Evolutionary conservation across 2,329 filamentous ascomycete species (phyloP).

Genomic region (Zymoseptoria tritici): DNA sequence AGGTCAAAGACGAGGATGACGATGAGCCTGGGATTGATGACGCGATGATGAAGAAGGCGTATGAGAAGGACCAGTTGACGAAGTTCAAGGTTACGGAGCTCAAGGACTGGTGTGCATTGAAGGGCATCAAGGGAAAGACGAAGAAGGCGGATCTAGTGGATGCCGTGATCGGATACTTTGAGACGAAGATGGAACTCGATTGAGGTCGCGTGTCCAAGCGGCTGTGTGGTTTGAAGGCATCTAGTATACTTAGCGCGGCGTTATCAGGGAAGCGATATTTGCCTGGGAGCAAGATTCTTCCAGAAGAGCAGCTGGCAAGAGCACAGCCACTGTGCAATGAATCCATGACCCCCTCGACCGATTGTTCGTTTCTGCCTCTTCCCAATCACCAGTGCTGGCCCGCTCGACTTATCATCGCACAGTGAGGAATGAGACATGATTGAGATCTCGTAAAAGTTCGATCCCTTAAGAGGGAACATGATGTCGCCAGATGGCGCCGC

Average conservation of each 20-base stretch:
- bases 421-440: no score
- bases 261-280: background rate
- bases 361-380: no score
- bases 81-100: constrained; percentile 33
- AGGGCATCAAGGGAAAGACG: constrained; percentile 17
- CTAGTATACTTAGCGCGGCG: background rate
- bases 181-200: constrained; percentile 30
- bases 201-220: constrained; percentile 5
- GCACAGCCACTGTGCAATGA: background rate
- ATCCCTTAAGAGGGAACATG: background rate
- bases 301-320: background rate
- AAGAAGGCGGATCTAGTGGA: constrained; percentile 32
- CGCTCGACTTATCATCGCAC: no score
- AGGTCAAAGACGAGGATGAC: constrained; percentile 34
- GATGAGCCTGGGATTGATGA: constrained; percentile 33
- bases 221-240: background rate
- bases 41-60: constrained; percentile 38
- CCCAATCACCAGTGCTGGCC: no score
- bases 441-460: no score
- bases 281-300: no score
- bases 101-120: constrained; percentile 26
- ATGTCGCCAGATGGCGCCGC: background rate
- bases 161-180: constrained; percentile 29
- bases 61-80: constrained; percentile 36
- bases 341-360: no score